phyloP scores from a whole-genome alignment of 257 asterid species.

The Verbascum thapsus region DNA sequence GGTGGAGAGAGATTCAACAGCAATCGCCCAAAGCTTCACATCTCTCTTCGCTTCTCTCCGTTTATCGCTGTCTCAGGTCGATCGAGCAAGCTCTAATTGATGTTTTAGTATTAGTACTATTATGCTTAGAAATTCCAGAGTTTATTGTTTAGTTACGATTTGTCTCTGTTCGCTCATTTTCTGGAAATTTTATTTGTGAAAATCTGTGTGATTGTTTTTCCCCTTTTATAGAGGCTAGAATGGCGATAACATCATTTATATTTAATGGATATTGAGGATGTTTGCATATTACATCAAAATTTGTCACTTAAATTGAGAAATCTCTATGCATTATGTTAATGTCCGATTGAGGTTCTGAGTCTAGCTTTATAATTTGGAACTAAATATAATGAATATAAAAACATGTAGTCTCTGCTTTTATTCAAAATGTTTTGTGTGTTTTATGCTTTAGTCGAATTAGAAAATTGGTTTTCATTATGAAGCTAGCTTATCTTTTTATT shows the following conservation, averaged over 20 bases:
- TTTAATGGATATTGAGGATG: too few relatives aligned
- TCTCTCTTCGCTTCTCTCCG: constrained; percentile 84
- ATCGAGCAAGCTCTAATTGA: too few relatives aligned
- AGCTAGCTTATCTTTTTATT: background rate
- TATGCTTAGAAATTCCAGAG: too few relatives aligned
- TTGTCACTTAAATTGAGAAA: too few relatives aligned
- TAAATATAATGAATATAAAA: background rate
- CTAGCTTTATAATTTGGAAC: constrained; percentile 1
- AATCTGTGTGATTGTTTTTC: too few relatives aligned
- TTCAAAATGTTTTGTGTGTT: background rate
- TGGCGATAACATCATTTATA: too few relatives aligned
- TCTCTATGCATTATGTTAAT: background rate
- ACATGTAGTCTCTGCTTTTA: background rate
- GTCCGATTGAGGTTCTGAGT: background rate
- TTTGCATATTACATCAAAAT: too few relatives aligned
- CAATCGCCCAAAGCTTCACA: constrained; percentile 83
- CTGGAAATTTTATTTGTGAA: too few relatives aligned
- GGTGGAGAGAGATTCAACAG: constrained; percentile 83
- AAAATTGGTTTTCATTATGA: background rate
- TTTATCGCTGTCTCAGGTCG: constrained; percentile 72
- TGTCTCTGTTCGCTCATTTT: too few relatives aligned
- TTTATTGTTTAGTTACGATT: too few relatives aligned
- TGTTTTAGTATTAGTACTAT: too few relatives aligned
- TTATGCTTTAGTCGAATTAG: background rate
- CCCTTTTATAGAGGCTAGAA: too few relatives aligned